These are phyloP conservation scores for Penicillium carneum DNA, from an alignment of 2,329 filamentous ascomycete species.

Conservation along the genomic window DNA sequence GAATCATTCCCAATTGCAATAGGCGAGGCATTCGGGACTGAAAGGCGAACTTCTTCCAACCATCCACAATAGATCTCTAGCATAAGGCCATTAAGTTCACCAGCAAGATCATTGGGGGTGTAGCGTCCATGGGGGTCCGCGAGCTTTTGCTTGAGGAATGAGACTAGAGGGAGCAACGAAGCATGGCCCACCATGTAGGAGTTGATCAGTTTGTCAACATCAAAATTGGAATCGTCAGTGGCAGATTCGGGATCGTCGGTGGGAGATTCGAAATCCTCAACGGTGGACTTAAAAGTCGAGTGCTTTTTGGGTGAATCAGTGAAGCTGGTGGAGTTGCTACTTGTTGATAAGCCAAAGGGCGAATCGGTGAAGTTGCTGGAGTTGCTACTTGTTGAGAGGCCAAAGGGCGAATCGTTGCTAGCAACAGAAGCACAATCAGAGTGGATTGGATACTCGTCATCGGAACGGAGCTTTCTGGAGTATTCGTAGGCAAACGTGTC, in stretches of 20 bases:
- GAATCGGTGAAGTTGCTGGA: not conserved
- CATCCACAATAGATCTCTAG: slow-evolving; percentile 40
- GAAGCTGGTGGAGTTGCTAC: not conserved
- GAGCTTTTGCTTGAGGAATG: slow-evolving; percentile 40
- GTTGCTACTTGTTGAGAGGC: not conserved
- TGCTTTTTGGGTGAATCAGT: not conserved
- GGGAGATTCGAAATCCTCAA: not conserved
- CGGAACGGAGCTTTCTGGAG: not conserved
- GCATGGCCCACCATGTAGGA: slow-evolving; percentile 1
- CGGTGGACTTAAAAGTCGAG: not conserved
- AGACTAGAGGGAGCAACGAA: slow-evolving; percentile 31
- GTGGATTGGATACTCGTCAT: not conserved
- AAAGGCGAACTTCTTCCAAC: slow-evolving; percentile 33
- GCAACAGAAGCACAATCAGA: not conserved
- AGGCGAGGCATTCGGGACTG: slow-evolving; percentile 26
- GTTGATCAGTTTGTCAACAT: not conserved
- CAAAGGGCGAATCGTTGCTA: not conserved
- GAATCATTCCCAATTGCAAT: not conserved
- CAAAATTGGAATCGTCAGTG: not conserved
- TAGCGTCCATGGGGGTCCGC: slow-evolving; percentile 32
- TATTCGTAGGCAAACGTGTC: slow-evolving; percentile 5
- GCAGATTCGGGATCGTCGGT: not conserved
- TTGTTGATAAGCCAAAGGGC: not conserved
- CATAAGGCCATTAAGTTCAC: slow-evolving; percentile 41
- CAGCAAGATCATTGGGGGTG: slow-evolving; percentile 34